phyloP scores from a whole-genome alignment of 192 early-diverging fungal genomes.

The Rhizoclosmatium globosum region DNA sequence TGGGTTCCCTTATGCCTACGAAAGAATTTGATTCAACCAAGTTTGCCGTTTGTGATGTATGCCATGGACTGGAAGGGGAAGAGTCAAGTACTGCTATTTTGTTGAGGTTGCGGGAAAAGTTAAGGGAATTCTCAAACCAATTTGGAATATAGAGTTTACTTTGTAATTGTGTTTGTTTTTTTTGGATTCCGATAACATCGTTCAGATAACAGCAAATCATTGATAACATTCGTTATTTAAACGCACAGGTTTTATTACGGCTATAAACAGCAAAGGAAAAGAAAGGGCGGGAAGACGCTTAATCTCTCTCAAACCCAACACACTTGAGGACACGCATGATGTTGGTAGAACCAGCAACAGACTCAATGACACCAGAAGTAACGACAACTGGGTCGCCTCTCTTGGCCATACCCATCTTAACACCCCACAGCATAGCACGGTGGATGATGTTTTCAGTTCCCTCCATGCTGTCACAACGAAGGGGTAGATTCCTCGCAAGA shows the following conservation, averaged over 20 bases:
- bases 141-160: neutral
- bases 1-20: too few species aligned
- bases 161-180: neutral
- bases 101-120: neutral
- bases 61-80: neutral
- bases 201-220: neutral
- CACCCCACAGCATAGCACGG: conserved; percentile 64
- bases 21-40: too few species aligned
- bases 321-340: conserved; percentile 64
- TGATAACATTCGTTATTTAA: neutral
- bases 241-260: too few species aligned
- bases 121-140: neutral
- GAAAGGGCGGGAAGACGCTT: neutral
- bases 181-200: neutral
- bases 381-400: conserved; percentile 61
- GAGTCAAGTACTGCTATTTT: neutral
- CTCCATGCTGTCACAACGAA: conserved; percentile 59
- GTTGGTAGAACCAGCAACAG: conserved; percentile 54
- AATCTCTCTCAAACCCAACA: conserved; percentile 47
- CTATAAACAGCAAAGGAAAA: neutral
- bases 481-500: conserved; percentile 63
- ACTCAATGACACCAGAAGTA: conserved; percentile 55
- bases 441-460: conserved; percentile 63
- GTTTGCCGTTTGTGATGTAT: neutral
- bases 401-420: conserved; percentile 66